Percentiles rank a stretch among this genome's conserved stretches.
phyloP scores from a whole-genome alignment of 2,329 filamentous ascomycete genomes.

The Saccharata proteae region DNA sequence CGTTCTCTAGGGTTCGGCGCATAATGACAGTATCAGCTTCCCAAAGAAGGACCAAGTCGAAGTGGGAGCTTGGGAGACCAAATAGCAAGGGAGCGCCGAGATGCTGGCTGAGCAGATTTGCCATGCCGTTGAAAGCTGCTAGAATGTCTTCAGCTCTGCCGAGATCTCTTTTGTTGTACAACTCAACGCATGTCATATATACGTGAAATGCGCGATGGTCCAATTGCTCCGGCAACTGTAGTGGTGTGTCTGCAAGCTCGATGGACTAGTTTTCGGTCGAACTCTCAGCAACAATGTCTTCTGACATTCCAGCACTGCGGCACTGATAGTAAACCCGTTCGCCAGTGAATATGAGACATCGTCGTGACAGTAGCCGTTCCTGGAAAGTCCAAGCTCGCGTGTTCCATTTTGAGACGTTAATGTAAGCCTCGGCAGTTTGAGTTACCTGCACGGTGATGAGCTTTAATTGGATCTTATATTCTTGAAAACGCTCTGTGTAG shows the following conservation, averaged over 20 bases:
- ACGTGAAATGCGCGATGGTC: constrained; percentile 15
- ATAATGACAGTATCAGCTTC: constrained; percentile 7
- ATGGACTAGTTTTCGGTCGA: constrained; percentile 17
- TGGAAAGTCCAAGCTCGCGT: constrained; percentile 29
- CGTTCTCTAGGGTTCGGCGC: not conserved
- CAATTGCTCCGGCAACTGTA: constrained; percentile 18
- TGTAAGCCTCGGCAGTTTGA: constrained; percentile 11
- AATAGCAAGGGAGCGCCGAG: constrained; percentile 17
- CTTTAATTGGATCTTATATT: too few species aligned
- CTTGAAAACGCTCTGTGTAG: too few species aligned
- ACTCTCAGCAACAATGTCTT: constrained; percentile 19
- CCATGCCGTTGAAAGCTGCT: constrained; percentile 23
- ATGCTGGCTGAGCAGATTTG: constrained; percentile 13
- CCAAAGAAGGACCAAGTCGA: constrained; percentile 23
- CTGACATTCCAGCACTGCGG: constrained; percentile 12
- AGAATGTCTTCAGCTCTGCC: constrained; percentile 18
- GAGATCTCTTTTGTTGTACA: constrained; percentile 19
- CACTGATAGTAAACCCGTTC: constrained; percentile 23
- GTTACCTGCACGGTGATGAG: too few species aligned
- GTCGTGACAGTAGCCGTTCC: constrained; percentile 24
- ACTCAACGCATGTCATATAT: constrained; percentile 19
- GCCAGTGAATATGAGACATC: constrained; percentile 25
- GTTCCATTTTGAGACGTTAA: constrained; percentile 20
- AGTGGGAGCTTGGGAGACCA: constrained; percentile 15
- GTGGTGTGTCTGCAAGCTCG: constrained; percentile 17